Evolutionary conservation across 2,329 filamentous ascomycete species (phyloP).

Genomic region (Neurospora sp.): DNA sequence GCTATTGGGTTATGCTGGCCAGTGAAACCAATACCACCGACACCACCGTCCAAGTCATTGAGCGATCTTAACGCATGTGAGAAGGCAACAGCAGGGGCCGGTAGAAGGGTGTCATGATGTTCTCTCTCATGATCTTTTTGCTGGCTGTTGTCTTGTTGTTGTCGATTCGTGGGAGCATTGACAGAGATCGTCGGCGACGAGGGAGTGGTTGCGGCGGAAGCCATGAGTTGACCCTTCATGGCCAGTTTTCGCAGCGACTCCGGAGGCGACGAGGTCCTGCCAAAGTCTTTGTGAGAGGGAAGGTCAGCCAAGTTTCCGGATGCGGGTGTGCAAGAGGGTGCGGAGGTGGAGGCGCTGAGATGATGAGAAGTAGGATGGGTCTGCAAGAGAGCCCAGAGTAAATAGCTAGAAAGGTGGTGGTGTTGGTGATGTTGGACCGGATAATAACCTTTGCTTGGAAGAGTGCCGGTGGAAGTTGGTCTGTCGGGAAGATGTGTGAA

Average conservation of each 20-base stretch:
- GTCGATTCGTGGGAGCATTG: conserved; percentile 5
- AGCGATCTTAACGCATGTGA: conserved; percentile 27
- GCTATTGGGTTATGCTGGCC: conserved; percentile 11
- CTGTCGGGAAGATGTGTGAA: not conserved
- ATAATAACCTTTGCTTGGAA: not conserved
- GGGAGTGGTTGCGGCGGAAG: conserved; percentile 22
- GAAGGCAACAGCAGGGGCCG: conserved; percentile 17
- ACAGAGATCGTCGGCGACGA: conserved; percentile 16
- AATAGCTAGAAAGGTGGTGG: not conserved
- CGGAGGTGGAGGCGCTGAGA: not conserved
- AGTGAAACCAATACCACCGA: not conserved
- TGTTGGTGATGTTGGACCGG: not conserved
- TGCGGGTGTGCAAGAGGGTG: not conserved
- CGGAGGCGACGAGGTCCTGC: conserved; percentile 7
- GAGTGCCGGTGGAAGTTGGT: not conserved
- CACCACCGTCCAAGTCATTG: conserved; percentile 29
- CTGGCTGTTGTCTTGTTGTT: not conserved
- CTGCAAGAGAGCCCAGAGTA: not conserved
- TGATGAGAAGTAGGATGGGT: not conserved
- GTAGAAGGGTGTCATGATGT: conserved; percentile 8
- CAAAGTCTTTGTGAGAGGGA: conserved; percentile 9
- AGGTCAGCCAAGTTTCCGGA: conserved; percentile 15
- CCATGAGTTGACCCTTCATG: conserved; percentile 21
- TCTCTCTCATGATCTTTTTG: not conserved
- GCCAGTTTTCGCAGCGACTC: conserved; percentile 20